phyloP scores from a whole-genome alignment of 2,329 filamentous ascomycete genomes.

The Metarhizium robertsii region DNA sequence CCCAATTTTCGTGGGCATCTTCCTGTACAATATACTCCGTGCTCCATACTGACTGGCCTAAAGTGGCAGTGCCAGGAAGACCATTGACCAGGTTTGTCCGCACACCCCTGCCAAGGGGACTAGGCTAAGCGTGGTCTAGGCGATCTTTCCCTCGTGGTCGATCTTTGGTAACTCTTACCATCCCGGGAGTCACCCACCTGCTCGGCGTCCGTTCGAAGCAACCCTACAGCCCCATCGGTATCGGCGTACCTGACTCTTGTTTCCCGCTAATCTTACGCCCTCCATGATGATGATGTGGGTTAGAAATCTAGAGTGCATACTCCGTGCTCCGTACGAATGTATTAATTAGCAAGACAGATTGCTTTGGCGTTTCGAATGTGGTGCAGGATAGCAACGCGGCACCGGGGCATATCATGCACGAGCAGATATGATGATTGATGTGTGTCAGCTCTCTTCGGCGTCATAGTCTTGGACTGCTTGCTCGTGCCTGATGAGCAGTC shows the following conservation, averaged over 20 bases:
- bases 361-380: neutral
- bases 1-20: no score
- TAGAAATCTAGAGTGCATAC: neutral
- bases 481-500: no score
- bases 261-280: neutral
- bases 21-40: no score
- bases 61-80: no score
- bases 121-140: neutral
- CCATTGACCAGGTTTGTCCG: neutral
- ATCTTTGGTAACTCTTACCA: neutral
- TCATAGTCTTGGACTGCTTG: no score
- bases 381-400: neutral
- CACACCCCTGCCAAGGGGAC: neutral
- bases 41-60: no score
- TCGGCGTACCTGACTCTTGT: neutral
- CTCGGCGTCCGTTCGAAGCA: neutral
- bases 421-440: no score
- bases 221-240: neutral
- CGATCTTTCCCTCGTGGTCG: slow-evolving; percentile 3
- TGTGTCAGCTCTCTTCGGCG: no score
- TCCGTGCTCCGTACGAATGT: no score
- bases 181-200: neutral
- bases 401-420: no score
- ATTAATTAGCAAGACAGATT: no score
- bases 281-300: neutral